phyloP scores from a whole-genome alignment of 1,284 basidiomycete genomes.

The Ceratobasidium sp. region DNA sequence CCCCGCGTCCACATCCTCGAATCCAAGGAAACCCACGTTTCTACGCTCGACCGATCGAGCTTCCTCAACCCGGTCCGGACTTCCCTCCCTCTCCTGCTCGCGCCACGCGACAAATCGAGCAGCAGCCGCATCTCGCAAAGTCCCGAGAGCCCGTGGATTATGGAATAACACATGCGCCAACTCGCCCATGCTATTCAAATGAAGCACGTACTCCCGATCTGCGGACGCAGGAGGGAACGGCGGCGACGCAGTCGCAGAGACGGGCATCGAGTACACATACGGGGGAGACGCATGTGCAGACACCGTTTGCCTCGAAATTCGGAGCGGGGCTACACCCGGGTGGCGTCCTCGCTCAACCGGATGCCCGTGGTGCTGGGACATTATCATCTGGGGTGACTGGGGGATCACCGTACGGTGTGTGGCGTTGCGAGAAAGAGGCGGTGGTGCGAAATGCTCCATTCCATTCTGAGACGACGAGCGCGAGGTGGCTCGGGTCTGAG shows the following conservation, averaged over 20 bases:
- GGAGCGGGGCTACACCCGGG: conserved; percentile 5
- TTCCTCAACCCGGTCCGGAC: not conserved
- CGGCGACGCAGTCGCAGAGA: conserved; percentile 31
- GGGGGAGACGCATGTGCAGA: conserved; percentile 26
- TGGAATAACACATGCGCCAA: conserved; percentile 42
- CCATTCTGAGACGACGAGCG: conserved; percentile 32
- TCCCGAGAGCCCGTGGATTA: conserved; percentile 12
- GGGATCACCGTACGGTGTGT: conserved; percentile 25
- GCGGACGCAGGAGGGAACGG: conserved; percentile 14
- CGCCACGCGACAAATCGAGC: conserved; percentile 42
- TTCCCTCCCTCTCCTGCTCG: conserved; percentile 30
- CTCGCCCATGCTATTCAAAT: conserved; percentile 34
- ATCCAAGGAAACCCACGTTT: conserved; percentile 33
- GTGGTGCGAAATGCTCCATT: conserved; percentile 2
- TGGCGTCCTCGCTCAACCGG: conserved; percentile 17
- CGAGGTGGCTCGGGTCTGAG: conserved; percentile 23
- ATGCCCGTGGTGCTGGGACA: not conserved
- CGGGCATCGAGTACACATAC: conserved; percentile 5
- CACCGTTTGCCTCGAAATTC: conserved; percentile 20
- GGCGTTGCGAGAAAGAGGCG: conserved; percentile 1
- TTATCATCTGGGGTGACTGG: conserved; percentile 22
- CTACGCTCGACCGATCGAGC: conserved; percentile 3
- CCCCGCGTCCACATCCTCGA: conserved; percentile 39
- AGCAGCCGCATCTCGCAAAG: conserved; percentile 36
- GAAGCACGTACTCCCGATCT: conserved; percentile 23